Evolutionary conservation across 2,329 filamentous ascomycete genomes (phyloP).

Genomic region (Escovopsis weberi): DNA sequence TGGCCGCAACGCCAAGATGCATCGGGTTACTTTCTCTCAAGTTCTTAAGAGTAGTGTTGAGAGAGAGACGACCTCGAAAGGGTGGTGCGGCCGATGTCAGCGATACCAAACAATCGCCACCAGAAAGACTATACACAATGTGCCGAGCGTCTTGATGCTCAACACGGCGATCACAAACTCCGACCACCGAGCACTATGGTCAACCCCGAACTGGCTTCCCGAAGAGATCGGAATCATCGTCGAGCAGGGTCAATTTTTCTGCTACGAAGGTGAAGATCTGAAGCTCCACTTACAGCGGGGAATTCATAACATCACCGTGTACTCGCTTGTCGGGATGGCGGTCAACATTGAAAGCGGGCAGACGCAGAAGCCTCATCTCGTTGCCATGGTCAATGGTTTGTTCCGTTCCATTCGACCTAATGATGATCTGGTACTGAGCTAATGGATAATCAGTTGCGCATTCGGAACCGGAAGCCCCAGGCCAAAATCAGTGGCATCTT

Average conservation of each 20-base stretch:
- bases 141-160: slow-evolving; percentile 77
- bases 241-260: slow-evolving; percentile 83
- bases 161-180: slow-evolving; percentile 63
- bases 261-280: slow-evolving; percentile 85
- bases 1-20: slow-evolving; percentile 33
- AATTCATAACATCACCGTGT: slow-evolving; percentile 70
- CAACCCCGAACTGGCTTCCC: slow-evolving; percentile 78
- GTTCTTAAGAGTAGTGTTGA: slow-evolving; percentile 89
- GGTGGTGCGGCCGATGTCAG: slow-evolving; percentile 86
- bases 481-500: slow-evolving; percentile 71
- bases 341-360: slow-evolving; percentile 79
- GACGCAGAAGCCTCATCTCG: slow-evolving; percentile 77
- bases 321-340: slow-evolving; percentile 81
- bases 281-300: slow-evolving; percentile 65
- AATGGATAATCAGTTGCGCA: slow-evolving; percentile 40
- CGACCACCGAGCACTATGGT: slow-evolving; percentile 72
- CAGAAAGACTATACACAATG: slow-evolving; percentile 65
- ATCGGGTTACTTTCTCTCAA: slow-evolving; percentile 63
- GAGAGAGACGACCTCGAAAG: slow-evolving; percentile 72
- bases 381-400: slow-evolving; percentile 76
- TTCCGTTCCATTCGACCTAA: background rate
- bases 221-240: slow-evolving; percentile 89
- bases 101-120: slow-evolving; percentile 81
- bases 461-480: slow-evolving; percentile 42
- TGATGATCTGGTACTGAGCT: background rate